Conservation (phyloP, 768 basidiomycete species). For the Boletus edulis region DNA sequence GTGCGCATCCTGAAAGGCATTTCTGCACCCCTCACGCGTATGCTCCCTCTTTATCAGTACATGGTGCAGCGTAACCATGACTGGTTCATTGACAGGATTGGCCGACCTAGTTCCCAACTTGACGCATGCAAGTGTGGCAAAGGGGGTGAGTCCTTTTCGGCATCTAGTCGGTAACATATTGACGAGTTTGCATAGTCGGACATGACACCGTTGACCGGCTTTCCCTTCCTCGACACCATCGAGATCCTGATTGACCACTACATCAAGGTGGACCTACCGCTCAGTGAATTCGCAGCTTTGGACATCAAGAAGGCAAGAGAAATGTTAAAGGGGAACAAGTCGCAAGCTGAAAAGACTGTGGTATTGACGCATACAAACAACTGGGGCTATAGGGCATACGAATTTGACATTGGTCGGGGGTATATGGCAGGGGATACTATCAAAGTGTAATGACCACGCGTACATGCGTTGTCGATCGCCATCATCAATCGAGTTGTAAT, state of each 20-base stretch:
- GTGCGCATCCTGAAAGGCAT: conserved; percentile 8
- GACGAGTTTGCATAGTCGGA: not conserved
- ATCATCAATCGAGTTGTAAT: too few species aligned
- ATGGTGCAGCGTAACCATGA: not conserved
- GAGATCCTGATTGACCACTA: not conserved
- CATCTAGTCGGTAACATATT: not conserved
- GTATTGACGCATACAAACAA: not conserved
- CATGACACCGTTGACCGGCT: not conserved
- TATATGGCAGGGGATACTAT: too few species aligned
- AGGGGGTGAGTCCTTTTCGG: not conserved
- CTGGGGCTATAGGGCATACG: too few species aligned
- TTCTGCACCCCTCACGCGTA: not conserved
- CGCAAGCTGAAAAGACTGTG: conserved; percentile 4
- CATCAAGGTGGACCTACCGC: not conserved
- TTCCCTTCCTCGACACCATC: conserved; percentile 3
- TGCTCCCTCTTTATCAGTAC: not conserved
- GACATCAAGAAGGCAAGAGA: not conserved
- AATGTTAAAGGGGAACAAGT: conserved; percentile 5
- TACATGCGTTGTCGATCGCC: too few species aligned
- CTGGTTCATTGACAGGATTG: not conserved
- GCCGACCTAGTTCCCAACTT: conserved; percentile 6
- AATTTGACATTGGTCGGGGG: too few species aligned
- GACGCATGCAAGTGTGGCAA: not conserved
- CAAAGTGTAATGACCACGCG: too few species aligned
- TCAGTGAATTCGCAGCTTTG: not conserved